A percentile compares a stretch with the other conserved stretches of the same genome.
Conservation (phyloP, 192 early-diverging fungal species). For the Coemansia sp. region DNA sequence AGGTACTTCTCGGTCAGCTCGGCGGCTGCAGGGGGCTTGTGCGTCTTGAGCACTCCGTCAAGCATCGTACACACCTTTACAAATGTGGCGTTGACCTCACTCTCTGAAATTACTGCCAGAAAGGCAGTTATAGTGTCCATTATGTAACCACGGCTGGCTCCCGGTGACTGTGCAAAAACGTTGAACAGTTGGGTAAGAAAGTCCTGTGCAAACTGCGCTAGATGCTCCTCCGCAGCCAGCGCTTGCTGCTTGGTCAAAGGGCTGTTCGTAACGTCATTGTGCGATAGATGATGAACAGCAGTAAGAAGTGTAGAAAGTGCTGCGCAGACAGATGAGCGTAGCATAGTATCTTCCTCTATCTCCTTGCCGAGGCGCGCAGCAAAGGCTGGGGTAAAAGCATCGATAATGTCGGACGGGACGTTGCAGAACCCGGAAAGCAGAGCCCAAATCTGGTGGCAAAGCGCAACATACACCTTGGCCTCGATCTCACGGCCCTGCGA, state of each 20-base stretch:
- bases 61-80: slow-evolving; percentile 62
- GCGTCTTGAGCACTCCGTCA: slow-evolving; percentile 59
- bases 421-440: slow-evolving; percentile 85
- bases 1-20: slow-evolving; percentile 55
- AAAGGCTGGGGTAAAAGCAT: slow-evolving; percentile 61
- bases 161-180: slow-evolving; percentile 67
- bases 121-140: slow-evolving; percentile 69
- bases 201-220: slow-evolving; percentile 68
- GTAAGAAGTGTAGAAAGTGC: slow-evolving; percentile 68
- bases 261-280: slow-evolving; percentile 21
- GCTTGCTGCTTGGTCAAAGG: slow-evolving; percentile 59
- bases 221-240: slow-evolving; percentile 56
- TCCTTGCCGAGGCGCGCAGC: slow-evolving; percentile 76
- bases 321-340: slow-evolving; percentile 76
- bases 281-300: slow-evolving; percentile 34
- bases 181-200: slow-evolving; percentile 79
- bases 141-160: slow-evolving; percentile 65
- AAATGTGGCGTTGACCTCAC: slow-evolving; percentile 66
- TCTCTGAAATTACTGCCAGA: slow-evolving; percentile 60
- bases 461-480: slow-evolving; percentile 88
- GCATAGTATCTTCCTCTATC: slow-evolving; percentile 69
- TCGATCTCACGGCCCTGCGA: slow-evolving; percentile 63
- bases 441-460: slow-evolving; percentile 86
- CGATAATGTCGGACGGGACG: slow-evolving; percentile 71
- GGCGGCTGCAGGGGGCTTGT: slow-evolving; percentile 54